A percentile compares a stretch with the other conserved stretches of the same genome.
Evolutionary conservation across 495 filamentous ascomycete species (phyloP).

Genomic region (Paragyromitra xinjiangensis): DNA sequence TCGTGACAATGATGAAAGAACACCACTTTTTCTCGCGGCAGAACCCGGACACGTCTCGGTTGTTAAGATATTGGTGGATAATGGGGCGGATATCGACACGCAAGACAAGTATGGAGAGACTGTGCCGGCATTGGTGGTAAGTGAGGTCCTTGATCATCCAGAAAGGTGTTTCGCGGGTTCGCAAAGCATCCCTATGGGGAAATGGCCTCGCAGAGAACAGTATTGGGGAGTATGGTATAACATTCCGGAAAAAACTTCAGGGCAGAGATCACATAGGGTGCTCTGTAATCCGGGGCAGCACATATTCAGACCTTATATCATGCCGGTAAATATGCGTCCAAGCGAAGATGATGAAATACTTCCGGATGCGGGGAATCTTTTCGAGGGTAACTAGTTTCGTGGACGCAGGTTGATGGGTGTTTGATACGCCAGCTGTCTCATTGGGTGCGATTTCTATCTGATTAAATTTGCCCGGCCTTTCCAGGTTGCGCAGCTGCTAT

Average conservation of each 20-base stretch:
- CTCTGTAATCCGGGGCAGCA: slow-evolving; percentile 13
- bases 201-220: slow-evolving; percentile 3
- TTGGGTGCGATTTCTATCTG: too few relatives aligned
- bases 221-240: slow-evolving; percentile 13
- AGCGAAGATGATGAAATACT: not conserved
- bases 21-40: slow-evolving; percentile 22
- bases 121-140: not conserved
- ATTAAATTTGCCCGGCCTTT: too few relatives aligned
- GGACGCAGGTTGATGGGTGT: not conserved
- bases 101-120: slow-evolving; percentile 4
- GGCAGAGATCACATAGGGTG: not conserved
- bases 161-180: slow-evolving; percentile 4
- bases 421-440: not conserved
- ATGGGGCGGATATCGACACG: slow-evolving; percentile 11
- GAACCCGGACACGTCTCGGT: not conserved
- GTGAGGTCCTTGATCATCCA: not conserved
- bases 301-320: not conserved
- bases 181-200: not conserved
- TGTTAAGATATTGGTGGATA: slow-evolving; percentile 1
- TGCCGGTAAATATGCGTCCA: not conserved
- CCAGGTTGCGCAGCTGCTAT: too few relatives aligned
- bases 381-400: not conserved
- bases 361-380: not conserved
- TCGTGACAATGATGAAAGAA: slow-evolving; percentile 23
- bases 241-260: not conserved